Base-by-base conservation (phyloP, 768 basidiomycete species). In the Epithele typhae region DNA sequence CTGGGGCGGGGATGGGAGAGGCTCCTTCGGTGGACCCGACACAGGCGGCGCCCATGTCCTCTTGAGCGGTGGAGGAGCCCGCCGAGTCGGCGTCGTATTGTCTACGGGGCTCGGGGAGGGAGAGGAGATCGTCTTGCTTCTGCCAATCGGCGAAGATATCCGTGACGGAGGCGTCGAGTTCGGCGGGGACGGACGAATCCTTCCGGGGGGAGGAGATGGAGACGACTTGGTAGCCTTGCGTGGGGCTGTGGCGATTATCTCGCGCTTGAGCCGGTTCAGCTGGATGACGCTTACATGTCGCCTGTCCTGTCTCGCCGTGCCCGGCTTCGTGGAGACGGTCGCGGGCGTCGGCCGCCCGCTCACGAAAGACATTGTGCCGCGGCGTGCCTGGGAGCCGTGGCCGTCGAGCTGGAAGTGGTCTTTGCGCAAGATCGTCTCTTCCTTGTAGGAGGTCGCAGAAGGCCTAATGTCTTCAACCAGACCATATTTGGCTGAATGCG, bases 21-120 rank as follows among this genome's bases (percentile, higher is more conserved):
- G 56, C 18, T 57, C 56, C 21, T 48, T 52, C 11, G 56, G 56
- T 1, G 56, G 56, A 1, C 51, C 48, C 12, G 46, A 46, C 9
- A 30, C 34, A 3, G 48, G 51, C 22, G 47, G 41, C 23, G 51
- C 46, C 48, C 50, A 54, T 2, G 48, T 53, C 15, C 52, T 46
- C 21, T 46, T 32, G 23, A 52, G 47, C 4, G 56, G 52, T 19
- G 50, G 49, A 8, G 56, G 56, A 3, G 36, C 40, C 40, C 39
- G 32, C 45, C 24, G 38, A 27, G 27, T 30, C 8, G 27, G 27
- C 27, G 27, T 30, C 7, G 27, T 7, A 7, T 7, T 30, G 14
- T 7, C 27, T 7, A 7, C 27, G 8, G 7, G 27, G 14, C 27
- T 7, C 8, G 27, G 8, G 27, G 7, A 7, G 7, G 27, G 27